Base-by-base conservation (phyloP, 441 rosid genomes). In the Populus trichocarpa region DNA sequence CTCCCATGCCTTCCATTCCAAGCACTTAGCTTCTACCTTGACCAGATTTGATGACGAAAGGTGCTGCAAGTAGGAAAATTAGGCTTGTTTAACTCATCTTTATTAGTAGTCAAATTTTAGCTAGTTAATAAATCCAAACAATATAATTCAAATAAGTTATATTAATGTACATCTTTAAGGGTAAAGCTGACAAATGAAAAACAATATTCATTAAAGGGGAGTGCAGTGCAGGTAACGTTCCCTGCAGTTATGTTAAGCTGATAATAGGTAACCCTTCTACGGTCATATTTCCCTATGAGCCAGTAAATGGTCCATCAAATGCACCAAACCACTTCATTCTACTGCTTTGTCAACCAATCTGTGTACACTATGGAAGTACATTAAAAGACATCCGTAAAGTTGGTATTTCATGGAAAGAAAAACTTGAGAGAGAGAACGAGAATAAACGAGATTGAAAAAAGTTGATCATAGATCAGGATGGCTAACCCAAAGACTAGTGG, bases 31-130 rank as follows among this genome's bases (percentile, higher is more conserved):
- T 71, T 38, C 50, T 68, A 64, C 73, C 70, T 71, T 66, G 76
- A 71, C 70, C 76, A 67, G 36, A 26, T 81, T 70, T 71, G 84
- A 50, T 81, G 71, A 66, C 75, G 74, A 68, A 75, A 9, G 28
- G 26, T 69, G 70, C 84, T 81, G 81, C 79, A 78, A 4, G 4
- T n/a, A 57, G 63, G 68, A 64, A 69, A 77, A 59, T 32, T 8
- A 71, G 69, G 67, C 32, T 22, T 57, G 28, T 35, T 77, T 50
- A 72, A 28, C 26, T 30, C 35, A 53, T 32, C 9, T n/a, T 38
- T 67, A 18, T 72, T 75, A 36, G 38, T 20, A 53, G 61, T 5
- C 22, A 53, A 1, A 50, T 67, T 72, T 38, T 36, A 67, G 61
- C 46, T 36, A 70, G 67, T 66, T 66, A 25, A 18, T 14, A 23